Percentiles rank a stretch among this genome's conserved stretches.
Conservation (phyloP, 2,329 filamentous ascomycete species). For the Aspergillus costaricaensis region DNA sequence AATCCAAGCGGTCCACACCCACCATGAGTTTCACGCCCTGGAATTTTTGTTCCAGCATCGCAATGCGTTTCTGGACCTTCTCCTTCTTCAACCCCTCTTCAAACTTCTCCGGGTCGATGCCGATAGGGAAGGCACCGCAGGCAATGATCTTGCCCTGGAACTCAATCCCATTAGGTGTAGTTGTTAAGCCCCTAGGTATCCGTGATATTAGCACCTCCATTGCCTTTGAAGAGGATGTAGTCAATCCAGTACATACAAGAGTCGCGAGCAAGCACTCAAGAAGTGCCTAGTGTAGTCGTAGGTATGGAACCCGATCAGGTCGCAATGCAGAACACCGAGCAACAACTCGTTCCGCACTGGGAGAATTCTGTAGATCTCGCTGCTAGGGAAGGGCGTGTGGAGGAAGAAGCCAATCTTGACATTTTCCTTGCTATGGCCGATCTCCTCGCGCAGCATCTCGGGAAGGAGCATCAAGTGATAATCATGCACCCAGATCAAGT, state of each 20-base stretch:
- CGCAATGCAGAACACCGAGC: conserved; percentile 84
- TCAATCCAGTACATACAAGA: conserved; percentile 61
- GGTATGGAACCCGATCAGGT: conserved; percentile 96
- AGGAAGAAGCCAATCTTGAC: conserved; percentile 98
- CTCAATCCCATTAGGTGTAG: conserved; percentile 90
- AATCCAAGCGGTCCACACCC: conserved; percentile 93
- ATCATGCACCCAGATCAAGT: conserved; percentile 97
- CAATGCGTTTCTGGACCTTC: conserved; percentile 84
- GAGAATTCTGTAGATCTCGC: conserved; percentile 93
- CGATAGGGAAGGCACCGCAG: conserved; percentile 94
- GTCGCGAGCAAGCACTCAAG: conserved; percentile 92
- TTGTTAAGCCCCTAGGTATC: conserved; percentile 51
- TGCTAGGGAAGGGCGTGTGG: conserved; percentile 95
- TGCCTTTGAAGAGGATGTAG: background rate
- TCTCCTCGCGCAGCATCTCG: conserved; percentile 89
- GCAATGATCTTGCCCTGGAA: conserved; percentile 86
- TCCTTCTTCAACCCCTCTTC: conserved; percentile 82
- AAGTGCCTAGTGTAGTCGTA: conserved; percentile 99
- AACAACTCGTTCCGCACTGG: conserved; percentile 89
- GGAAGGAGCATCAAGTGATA: conserved; percentile 98
- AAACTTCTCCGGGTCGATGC: conserved; percentile 97
- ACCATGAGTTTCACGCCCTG: conserved; percentile 95
- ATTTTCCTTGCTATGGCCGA: conserved; percentile 78
- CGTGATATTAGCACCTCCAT: conserved; percentile 17
- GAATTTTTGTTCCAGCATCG: conserved; percentile 82